Conservation (phyloP, 2,329 filamentous ascomycete species). For the Talaromyces pinophilus region DNA sequence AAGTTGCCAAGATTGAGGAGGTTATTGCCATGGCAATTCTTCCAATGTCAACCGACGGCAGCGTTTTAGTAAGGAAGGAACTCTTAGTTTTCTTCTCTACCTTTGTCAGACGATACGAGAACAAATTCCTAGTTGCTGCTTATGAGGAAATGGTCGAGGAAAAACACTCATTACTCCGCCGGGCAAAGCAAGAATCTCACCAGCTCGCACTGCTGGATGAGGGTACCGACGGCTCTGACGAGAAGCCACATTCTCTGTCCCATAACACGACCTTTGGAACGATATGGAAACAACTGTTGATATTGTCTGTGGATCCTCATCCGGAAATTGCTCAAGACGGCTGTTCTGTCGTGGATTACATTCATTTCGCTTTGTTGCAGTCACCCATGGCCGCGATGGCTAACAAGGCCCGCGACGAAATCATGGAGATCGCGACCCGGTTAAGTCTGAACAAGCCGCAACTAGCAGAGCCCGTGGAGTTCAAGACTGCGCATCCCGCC, state of each 20-base stretch:
- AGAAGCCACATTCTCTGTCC: conserved; percentile 51
- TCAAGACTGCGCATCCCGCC: conserved; percentile 43
- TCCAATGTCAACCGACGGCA: conserved; percentile 90
- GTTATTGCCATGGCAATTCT: conserved; percentile 84
- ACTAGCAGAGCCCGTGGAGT: conserved; percentile 35
- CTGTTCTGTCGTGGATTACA: conserved; percentile 78
- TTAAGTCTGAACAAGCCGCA: conserved; percentile 43
- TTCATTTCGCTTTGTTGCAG: conserved; percentile 74
- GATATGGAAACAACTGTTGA: conserved; percentile 89
- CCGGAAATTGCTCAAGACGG: conserved; percentile 89
- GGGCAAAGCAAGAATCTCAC: conserved; percentile 44
- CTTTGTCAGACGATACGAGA: conserved; percentile 86
- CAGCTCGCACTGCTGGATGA: conserved; percentile 26
- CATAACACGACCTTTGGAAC: conserved; percentile 90
- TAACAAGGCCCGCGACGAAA: conserved; percentile 71
- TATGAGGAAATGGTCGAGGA: conserved; percentile 90
- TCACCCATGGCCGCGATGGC: conserved; percentile 73
- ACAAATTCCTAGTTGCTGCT: conserved; percentile 86
- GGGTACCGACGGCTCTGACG: conserved; percentile 29
- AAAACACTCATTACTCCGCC: conserved; percentile 64
- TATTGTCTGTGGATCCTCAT: conserved; percentile 90
- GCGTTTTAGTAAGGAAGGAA: conserved; percentile 90
- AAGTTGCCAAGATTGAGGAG: conserved; percentile 88
- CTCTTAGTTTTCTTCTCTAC: conserved; percentile 90
- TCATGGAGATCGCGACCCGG: conserved; percentile 39